Percentiles rank a stretch among this genome's conserved stretches.
phyloP scores from a whole-genome alignment of 805 yeast species.

The Starmerella scarabaei region DNA sequence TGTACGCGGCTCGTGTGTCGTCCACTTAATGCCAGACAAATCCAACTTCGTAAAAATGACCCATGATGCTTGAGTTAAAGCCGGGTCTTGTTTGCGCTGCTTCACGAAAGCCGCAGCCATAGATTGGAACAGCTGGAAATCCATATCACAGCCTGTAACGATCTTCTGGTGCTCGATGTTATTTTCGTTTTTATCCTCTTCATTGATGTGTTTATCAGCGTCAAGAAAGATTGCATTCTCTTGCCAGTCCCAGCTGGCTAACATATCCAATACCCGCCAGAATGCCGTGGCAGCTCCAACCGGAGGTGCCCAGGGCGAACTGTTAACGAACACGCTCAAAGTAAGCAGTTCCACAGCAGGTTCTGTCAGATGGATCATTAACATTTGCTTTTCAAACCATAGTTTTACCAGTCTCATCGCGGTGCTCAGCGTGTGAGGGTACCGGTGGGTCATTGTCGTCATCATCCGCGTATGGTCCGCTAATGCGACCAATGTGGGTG shows the following conservation, averaged over 20 bases:
- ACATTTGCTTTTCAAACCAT: slow-evolving; percentile 78
- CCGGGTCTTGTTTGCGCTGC: slow-evolving; percentile 67
- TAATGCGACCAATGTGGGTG: slow-evolving; percentile 32
- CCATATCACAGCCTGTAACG: slow-evolving; percentile 32
- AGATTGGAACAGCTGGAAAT: slow-evolving; percentile 46
- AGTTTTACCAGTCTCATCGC: slow-evolving; percentile 73
- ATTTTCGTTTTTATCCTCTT: slow-evolving; percentile 10
- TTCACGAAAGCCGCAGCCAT: slow-evolving; percentile 53
- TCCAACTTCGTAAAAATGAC: slow-evolving; percentile 77
- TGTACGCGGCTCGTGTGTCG: slow-evolving; percentile 38
- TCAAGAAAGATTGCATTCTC: slow-evolving; percentile 76
- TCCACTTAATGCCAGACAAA: slow-evolving; percentile 77
- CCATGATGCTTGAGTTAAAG: slow-evolving; percentile 62
- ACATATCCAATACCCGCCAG: slow-evolving; percentile 52
- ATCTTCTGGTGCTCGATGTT: slow-evolving; percentile 10
- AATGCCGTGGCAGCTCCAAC: slow-evolving; percentile 71
- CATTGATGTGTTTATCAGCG: slow-evolving; percentile 27
- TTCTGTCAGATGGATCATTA: slow-evolving; percentile 58
- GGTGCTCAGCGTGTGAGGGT: slow-evolving; percentile 54
- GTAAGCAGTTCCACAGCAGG: slow-evolving; percentile 75
- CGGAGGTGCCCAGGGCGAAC: slow-evolving; percentile 75
- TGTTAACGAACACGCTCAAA: slow-evolving; percentile 71
- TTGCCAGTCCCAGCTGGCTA: slow-evolving; percentile 89
- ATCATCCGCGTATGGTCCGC: slow-evolving; percentile 74
- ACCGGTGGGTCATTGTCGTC: slow-evolving; percentile 54